Conservation (phyloP, 2,329 filamentous ascomycete genomes). For the Ophiocordyceps camponoti-rufipedis region DNA sequence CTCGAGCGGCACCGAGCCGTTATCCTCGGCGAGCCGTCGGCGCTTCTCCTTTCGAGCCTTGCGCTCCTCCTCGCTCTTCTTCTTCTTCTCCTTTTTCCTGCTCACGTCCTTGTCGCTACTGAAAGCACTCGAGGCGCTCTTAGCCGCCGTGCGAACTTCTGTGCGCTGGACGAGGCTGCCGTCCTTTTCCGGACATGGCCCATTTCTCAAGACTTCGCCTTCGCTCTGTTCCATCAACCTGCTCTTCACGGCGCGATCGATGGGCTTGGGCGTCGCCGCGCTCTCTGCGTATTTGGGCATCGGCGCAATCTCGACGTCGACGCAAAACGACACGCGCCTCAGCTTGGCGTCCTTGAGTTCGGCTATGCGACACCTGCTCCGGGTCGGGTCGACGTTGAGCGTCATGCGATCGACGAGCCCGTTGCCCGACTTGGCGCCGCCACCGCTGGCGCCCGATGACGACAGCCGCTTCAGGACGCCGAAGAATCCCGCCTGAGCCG, state of each 20-base stretch:
- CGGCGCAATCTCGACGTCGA: constrained; percentile 92
- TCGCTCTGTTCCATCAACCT: constrained; percentile 53
- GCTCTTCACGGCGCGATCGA: constrained; percentile 36
- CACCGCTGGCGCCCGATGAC: constrained; percentile 33
- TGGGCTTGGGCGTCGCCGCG: constrained; percentile 21
- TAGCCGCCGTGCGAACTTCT: too few species aligned
- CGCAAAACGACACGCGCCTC: constrained; percentile 80
- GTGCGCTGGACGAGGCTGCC: background rate
- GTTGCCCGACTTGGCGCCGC: constrained; percentile 22
- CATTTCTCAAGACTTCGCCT: constrained; percentile 53
- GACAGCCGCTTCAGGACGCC: constrained; percentile 71
- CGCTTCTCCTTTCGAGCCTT: constrained; percentile 87
- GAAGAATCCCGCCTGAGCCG: constrained; percentile 52
- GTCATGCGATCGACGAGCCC: constrained; percentile 64
- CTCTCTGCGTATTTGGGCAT: constrained; percentile 59
- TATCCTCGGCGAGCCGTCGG: constrained; percentile 29
- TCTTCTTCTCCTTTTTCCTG: constrained; percentile 90
- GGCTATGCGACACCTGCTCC: constrained; percentile 60
- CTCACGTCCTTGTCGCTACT: constrained; percentile 21
- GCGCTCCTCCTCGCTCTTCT: constrained; percentile 78
- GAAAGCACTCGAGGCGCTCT: background rate
- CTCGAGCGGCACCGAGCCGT: constrained; percentile 73
- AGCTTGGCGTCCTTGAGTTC: constrained; percentile 70
- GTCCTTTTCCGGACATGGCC: background rate
- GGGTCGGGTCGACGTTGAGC: constrained; percentile 66